phyloP scores from a whole-genome alignment of 2,329 filamentous ascomycete species.

The Paramyrothecium roridum region DNA sequence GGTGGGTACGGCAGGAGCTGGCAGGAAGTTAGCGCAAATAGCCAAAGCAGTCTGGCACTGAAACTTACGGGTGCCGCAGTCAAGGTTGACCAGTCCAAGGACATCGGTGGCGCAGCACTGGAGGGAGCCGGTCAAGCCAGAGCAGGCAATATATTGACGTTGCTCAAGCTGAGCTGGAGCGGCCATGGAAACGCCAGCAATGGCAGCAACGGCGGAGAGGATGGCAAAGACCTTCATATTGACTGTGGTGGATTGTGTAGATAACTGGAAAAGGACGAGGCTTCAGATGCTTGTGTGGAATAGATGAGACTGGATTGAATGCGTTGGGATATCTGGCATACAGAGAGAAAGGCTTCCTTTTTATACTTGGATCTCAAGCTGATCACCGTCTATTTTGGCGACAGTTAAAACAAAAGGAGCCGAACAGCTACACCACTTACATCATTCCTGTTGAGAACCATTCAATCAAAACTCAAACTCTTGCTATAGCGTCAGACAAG shows the following conservation, averaged over 20 bases:
- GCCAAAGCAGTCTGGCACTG: accelerated
- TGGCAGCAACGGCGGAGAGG: constrained; percentile 16
- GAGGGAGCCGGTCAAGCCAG: constrained; percentile 36
- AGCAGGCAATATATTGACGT: constrained; percentile 37
- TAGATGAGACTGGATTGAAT: not conserved
- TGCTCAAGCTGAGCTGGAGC: constrained; percentile 24
- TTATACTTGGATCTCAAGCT: no score
- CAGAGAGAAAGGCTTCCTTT: no score
- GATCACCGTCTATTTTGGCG: no score
- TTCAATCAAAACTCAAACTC: no score
- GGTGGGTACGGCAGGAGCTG: constrained; percentile 27
- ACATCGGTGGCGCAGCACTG: constrained; percentile 63
- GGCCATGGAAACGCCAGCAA: constrained; percentile 17
- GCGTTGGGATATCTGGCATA: no score
- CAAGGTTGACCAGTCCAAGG: constrained; percentile 52
- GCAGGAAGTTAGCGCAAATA: constrained; percentile 1
- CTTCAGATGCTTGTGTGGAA: not conserved
- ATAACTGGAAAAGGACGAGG: not conserved
- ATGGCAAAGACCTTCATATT: constrained; percentile 27
- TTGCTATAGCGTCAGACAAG: no score
- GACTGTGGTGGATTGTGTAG: not conserved
- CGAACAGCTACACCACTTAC: no score
- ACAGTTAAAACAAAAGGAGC: no score
- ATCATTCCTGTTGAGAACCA: no score
- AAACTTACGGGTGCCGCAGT: constrained; percentile 52